These are phyloP conservation scores for Eimeria sp. DNA, from an alignment of 169 alveolate species.

Conservation along the genomic window DNA sequence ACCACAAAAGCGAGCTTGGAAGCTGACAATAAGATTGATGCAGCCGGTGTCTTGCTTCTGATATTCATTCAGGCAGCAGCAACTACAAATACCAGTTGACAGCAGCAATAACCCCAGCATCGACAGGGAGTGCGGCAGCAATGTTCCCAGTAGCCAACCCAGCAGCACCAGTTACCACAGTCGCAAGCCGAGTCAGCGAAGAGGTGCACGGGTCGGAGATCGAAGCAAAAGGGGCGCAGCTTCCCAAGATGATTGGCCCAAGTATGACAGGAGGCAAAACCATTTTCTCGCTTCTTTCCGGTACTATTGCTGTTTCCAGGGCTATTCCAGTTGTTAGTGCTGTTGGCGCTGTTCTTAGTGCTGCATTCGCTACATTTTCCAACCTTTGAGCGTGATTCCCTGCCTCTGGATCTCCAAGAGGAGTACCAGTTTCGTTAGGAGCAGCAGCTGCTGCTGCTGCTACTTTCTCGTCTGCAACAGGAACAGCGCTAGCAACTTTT, in stretches of 20 bases:
- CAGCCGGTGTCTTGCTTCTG: constrained; percentile 37
- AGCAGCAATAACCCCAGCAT: not conserved
- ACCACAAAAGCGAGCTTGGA: not conserved
- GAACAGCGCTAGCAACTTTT: constrained; percentile 33
- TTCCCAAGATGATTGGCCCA: constrained; percentile 45
- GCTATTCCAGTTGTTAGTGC: not conserved
- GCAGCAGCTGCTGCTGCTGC: constrained; percentile 58
- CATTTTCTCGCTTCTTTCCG: not conserved
- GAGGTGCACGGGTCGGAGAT: constrained; percentile 63
- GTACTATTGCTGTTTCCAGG: not conserved
- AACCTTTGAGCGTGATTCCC: not conserved
- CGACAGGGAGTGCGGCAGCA: not conserved
- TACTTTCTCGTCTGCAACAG: constrained; percentile 46
- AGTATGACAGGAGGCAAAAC: constrained; percentile 50
- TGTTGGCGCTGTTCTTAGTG: not conserved
- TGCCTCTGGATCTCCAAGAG: constrained; percentile 3
- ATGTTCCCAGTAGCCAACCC: not conserved
- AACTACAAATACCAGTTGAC: not conserved
- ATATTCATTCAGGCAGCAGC: not conserved
- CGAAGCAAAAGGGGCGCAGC: constrained; percentile 66
- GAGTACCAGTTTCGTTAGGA: not conserved
- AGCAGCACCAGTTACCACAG: constrained; percentile 64
- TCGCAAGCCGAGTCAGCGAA: constrained; percentile 61
- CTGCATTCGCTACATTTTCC: not conserved
- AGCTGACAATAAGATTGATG: not conserved